Evolutionary conservation across 2,329 filamentous ascomycete genomes (phyloP).

Genomic region (Fusarium verrucosum): DNA sequence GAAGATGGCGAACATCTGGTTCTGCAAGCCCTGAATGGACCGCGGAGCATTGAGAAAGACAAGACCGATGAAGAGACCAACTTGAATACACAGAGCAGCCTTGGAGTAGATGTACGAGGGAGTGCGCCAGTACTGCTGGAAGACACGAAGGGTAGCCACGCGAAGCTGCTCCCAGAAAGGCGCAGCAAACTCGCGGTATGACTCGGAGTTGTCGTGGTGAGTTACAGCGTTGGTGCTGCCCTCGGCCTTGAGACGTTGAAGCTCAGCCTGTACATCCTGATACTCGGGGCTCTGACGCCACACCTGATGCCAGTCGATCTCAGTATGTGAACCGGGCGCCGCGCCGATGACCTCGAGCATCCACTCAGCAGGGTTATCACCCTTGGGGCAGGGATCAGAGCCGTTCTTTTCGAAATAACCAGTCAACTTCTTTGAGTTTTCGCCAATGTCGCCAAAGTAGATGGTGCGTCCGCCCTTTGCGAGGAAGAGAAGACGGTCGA

Average conservation of each 20-base stretch:
- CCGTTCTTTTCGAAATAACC: conserved; percentile 38
- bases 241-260: conserved; percentile 61
- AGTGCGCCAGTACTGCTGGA: conserved; percentile 92
- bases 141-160: conserved; percentile 76
- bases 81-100: conserved; percentile 69
- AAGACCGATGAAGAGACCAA: conserved; percentile 81
- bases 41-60: conserved; percentile 78
- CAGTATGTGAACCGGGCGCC: conserved; percentile 36
- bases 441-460: conserved; percentile 43
- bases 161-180: conserved; percentile 73
- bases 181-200: conserved; percentile 81
- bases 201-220: conserved; percentile 49
- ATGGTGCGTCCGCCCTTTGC: conserved; percentile 42
- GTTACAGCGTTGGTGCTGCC: conserved; percentile 51
- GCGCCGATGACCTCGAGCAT: conserved; percentile 44
- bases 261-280: conserved; percentile 60
- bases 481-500: conserved; percentile 66
- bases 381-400: conserved; percentile 28
- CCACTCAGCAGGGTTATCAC: conserved; percentile 42
- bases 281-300: conserved; percentile 57
- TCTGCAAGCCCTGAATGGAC: conserved; percentile 81
- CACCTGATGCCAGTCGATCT: conserved; percentile 39
- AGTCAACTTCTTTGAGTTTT: conserved; percentile 38
- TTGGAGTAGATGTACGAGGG: conserved; percentile 92
- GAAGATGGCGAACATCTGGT: conserved; percentile 88